Evolutionary conservation across 2,329 filamentous ascomycete species (phyloP).

Genomic region (Moelleriella libera): DNA sequence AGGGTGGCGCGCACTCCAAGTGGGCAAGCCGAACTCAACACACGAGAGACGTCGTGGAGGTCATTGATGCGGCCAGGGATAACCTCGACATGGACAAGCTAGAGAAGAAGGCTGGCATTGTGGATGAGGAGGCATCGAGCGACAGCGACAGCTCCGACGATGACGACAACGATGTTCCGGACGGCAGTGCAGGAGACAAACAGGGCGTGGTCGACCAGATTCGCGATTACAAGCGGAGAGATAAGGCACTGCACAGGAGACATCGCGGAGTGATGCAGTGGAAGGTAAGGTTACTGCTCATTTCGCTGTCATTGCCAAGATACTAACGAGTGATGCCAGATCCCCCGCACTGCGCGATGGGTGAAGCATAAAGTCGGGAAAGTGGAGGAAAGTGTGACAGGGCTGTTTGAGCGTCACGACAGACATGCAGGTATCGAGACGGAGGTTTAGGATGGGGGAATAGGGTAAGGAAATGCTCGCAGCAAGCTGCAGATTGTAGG

Average conservation of each 20-base stretch:
- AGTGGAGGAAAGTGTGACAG: constrained; percentile 43
- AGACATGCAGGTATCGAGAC: constrained; percentile 50
- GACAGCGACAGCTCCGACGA: constrained; percentile 18
- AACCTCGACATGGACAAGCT: constrained; percentile 15
- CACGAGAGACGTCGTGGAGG: constrained; percentile 26
- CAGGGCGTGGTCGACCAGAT: constrained; percentile 33
- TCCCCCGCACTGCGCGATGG: constrained; percentile 33
- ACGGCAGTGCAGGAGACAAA: constrained; percentile 23
- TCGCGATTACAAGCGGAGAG: constrained; percentile 45
- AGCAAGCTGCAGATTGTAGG: neutral
- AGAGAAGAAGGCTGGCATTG: constrained; percentile 20
- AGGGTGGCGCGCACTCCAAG: constrained; percentile 20
- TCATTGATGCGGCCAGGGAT: constrained; percentile 28
- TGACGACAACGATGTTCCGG: constrained; percentile 19
- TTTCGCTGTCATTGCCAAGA: neutral
- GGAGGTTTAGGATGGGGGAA: constrained; percentile 34
- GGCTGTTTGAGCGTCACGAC: constrained; percentile 44
- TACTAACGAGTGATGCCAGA: constrained; percentile 8
- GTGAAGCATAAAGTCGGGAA: constrained; percentile 37
- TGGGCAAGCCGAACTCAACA: constrained; percentile 20
- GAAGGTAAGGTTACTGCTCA: constrained; percentile 20
- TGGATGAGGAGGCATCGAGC: constrained; percentile 16
- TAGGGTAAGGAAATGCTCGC: neutral
- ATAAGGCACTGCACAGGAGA: constrained; percentile 46
- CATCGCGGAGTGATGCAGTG: constrained; percentile 65